Percentiles rank a stretch among this genome's conserved stretches.
These are phyloP conservation scores for Geranomyces variabilis DNA, from an alignment of 192 early-diverging fungal genomes.

Conservation along the genomic window DNA sequence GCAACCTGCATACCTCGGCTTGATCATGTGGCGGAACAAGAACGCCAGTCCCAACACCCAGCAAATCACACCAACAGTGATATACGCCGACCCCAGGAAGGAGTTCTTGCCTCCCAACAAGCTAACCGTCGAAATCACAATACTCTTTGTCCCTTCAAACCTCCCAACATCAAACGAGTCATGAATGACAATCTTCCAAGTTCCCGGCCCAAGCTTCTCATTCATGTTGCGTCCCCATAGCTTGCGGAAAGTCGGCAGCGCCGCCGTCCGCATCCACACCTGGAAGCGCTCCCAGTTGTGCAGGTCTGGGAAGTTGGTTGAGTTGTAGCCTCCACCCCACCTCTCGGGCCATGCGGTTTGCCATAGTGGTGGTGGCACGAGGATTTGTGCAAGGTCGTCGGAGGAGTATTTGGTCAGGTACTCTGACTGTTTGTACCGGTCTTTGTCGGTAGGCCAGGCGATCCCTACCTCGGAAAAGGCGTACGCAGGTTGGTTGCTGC, in stretches of 20 bases:
- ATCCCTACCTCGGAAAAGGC: slow-evolving; percentile 72
- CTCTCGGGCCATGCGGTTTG: slow-evolving; percentile 54
- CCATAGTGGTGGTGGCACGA: slow-evolving; percentile 92
- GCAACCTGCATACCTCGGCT: slow-evolving; percentile 68
- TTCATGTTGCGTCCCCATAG: slow-evolving; percentile 69
- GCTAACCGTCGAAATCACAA: slow-evolving; percentile 92
- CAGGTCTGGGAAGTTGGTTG: slow-evolving; percentile 64
- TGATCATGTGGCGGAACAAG: slow-evolving; percentile 86
- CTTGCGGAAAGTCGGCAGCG: slow-evolving; percentile 95
- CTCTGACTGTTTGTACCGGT: slow-evolving; percentile 33
- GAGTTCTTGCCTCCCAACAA: slow-evolving; percentile 97
- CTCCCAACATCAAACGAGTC: slow-evolving; percentile 74
- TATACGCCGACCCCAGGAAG: slow-evolving; percentile 93
- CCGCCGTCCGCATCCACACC: slow-evolving; percentile 99
- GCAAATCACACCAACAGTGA: slow-evolving; percentile 90
- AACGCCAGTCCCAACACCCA: slow-evolving; percentile 87
- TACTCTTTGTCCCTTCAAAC: slow-evolving; percentile 93
- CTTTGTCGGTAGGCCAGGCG: slow-evolving; percentile 84
- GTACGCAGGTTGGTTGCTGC: slow-evolving; percentile 13
- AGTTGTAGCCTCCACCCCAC: slow-evolving; percentile 54
- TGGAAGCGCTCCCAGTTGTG: slow-evolving; percentile 82
- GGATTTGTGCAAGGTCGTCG: slow-evolving; percentile 47
- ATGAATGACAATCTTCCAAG: slow-evolving; percentile 16
- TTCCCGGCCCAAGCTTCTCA: slow-evolving; percentile 3
- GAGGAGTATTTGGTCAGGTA: slow-evolving; percentile 36